phyloP scores from a whole-genome alignment of 805 yeast genomes.

The Candida namnaoensis region DNA sequence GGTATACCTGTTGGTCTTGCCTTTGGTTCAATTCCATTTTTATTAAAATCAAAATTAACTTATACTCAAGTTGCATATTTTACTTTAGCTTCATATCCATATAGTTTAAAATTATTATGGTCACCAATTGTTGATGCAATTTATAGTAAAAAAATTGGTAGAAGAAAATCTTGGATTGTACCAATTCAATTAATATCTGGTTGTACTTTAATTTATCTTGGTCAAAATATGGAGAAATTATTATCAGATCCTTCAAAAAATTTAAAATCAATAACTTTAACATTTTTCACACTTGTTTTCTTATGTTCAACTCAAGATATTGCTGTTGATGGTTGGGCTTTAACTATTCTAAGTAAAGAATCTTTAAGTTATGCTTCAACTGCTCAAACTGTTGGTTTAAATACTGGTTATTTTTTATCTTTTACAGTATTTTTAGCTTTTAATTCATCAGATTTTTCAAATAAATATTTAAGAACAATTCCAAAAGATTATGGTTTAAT shows the following conservation, averaged over 20 bases:
- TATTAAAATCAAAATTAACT: constrained; percentile 72
- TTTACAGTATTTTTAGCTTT: constrained; percentile 89
- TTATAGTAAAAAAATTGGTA: constrained; percentile 58
- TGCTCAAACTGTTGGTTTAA: constrained; percentile 93
- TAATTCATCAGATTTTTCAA: constrained; percentile 88
- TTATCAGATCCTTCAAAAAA: constrained; percentile 40
- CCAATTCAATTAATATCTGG: constrained; percentile 88
- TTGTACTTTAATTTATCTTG: constrained; percentile 54
- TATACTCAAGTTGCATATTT: constrained; percentile 89
- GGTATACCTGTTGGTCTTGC: constrained; percentile 98
- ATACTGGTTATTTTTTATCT: constrained; percentile 85
- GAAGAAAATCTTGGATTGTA: constrained; percentile 89
- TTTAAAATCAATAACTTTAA: constrained; percentile 49
- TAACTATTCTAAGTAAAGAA: constrained; percentile 71
- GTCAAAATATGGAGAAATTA: constrained; percentile 41
- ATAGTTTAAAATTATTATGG: constrained; percentile 88
- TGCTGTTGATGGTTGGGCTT: constrained; percentile 99
- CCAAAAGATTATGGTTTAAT: constrained; percentile 63
- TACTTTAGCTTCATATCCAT: constrained; percentile 90
- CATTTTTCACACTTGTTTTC: constrained; percentile 72
- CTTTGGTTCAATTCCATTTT: constrained; percentile 88
- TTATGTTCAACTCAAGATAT: constrained; percentile 97
- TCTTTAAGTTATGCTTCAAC: constrained; percentile 90
- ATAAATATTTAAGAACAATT: constrained; percentile 59
- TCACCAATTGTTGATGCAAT: constrained; percentile 92